Evolutionary conservation across 2,329 filamentous ascomycete genomes (phyloP).

Genomic region (Helotiales sp.): DNA sequence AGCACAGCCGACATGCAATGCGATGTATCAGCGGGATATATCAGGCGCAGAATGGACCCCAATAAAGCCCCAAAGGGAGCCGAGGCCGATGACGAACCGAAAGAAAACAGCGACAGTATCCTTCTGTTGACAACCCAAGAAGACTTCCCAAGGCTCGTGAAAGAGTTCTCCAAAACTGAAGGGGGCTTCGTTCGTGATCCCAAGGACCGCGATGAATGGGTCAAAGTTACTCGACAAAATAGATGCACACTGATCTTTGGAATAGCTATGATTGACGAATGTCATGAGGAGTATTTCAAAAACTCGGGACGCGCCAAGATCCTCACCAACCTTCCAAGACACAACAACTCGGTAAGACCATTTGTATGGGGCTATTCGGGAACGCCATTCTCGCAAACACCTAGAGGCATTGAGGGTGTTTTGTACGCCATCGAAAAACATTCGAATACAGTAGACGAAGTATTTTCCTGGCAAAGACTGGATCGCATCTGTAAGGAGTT

Average conservation of each 20-base stretch:
- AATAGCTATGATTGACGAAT: conserved; percentile 35
- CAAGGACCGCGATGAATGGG: conserved; percentile 13
- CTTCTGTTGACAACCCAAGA: conserved; percentile 26
- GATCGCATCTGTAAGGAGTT: conserved; percentile 27
- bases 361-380: conserved; percentile 35
- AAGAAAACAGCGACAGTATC: conserved; percentile 23
- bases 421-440: conserved; percentile 31
- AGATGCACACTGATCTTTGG: conserved; percentile 28
- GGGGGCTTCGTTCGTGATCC: conserved; percentile 3
- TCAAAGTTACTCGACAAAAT: background rate
- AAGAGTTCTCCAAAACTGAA: conserved; percentile 19
- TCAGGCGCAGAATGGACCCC: conserved; percentile 4
- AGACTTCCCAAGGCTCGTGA: conserved; percentile 18
- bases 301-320: conserved; percentile 21
- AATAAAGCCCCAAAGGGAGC: background rate
- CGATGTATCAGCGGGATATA: background rate
- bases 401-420: conserved; percentile 28
- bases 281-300: conserved; percentile 27
- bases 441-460: background rate
- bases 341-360: conserved; percentile 13
- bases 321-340: conserved; percentile 23
- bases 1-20: background rate
- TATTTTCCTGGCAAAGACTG: conserved; percentile 12
- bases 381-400: conserved; percentile 28
- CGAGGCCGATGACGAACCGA: conserved; percentile 7